These are phyloP conservation scores for Purshia tridentata DNA, from an alignment of 306 rosid species.

Conservation along the genomic window DNA sequence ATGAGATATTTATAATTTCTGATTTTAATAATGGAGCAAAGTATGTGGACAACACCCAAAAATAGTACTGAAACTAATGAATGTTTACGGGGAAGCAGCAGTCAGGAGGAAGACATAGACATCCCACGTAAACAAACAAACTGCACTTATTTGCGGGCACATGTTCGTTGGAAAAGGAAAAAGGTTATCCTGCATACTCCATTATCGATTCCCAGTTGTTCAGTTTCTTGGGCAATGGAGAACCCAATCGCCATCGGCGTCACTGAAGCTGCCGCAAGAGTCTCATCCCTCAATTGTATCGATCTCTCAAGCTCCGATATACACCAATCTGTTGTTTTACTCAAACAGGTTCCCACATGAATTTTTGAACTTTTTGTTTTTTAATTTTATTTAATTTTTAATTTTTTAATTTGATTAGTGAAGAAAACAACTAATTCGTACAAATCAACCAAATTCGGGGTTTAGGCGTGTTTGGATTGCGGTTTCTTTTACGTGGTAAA, in stretches of 20 bases:
- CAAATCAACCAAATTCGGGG: conserved; percentile 5
- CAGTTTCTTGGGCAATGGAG: conserved; percentile 41
- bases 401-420: neutral
- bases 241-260: conserved; percentile 27
- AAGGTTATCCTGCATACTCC: neutral
- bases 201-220: neutral
- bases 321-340: conserved; percentile 55
- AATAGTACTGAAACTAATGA: too few relatives aligned
- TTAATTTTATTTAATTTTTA: too few relatives aligned
- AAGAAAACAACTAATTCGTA: neutral
- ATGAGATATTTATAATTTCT: too few relatives aligned
- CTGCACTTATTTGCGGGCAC: too few relatives aligned
- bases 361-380: neutral
- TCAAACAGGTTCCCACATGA: conserved; percentile 60
- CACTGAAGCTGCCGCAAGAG: conserved; percentile 20
- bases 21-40: too few relatives aligned
- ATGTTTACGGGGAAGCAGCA: too few relatives aligned
- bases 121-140: too few relatives aligned
- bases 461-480: conserved; percentile 86
- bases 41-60: too few relatives aligned
- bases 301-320: conserved; percentile 67
- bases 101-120: neutral
- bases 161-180: neutral
- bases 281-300: conserved; percentile 61
- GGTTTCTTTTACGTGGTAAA: conserved; percentile 92